A percentile compares a stretch with the other conserved stretches of the same genome.
phyloP scores from a whole-genome alignment of 768 basidiomycete species.

The Asterophora lycoperdoides region DNA sequence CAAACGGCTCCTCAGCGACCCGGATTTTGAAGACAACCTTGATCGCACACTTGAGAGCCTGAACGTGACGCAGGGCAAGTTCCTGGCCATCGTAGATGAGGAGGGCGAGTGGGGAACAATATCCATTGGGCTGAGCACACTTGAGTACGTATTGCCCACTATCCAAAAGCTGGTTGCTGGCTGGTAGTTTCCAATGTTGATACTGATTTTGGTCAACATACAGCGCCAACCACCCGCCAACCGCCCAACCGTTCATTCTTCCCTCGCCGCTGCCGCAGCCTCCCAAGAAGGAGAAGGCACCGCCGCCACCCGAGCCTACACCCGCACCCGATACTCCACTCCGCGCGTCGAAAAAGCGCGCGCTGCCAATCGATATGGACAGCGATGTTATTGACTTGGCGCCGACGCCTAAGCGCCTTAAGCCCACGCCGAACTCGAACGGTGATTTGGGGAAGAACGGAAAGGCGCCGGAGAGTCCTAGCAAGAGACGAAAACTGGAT shows the following conservation, averaged over 20 bases:
- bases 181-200: neutral
- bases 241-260: constrained; percentile 54
- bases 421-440: constrained; percentile 15
- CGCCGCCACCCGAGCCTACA: constrained; percentile 27
- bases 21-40: constrained; percentile 90
- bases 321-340: constrained; percentile 37
- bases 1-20: constrained; percentile 81
- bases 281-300: constrained; percentile 36
- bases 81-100: constrained; percentile 86
- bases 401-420: constrained; percentile 54
- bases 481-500: constrained; percentile 61
- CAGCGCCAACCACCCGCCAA: constrained; percentile 54
- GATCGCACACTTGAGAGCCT: constrained; percentile 78
- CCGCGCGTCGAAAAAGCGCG: constrained; percentile 47
- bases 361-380: constrained; percentile 50
- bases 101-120: constrained; percentile 74
- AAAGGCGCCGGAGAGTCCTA: constrained; percentile 42
- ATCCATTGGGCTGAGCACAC: constrained; percentile 58
- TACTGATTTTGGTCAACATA: constrained; percentile 3
- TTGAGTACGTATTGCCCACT: constrained; percentile 67
- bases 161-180: too few species aligned
- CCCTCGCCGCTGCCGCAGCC: constrained; percentile 63
- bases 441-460: constrained; percentile 14
- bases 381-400: constrained; percentile 51
- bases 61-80: constrained; percentile 77